Evolutionary conservation across 83 land plant genomes (phyloP), one percentile per base, ranked within the genome.

Genomic region (Diphasiastrum complanatum): DNA sequence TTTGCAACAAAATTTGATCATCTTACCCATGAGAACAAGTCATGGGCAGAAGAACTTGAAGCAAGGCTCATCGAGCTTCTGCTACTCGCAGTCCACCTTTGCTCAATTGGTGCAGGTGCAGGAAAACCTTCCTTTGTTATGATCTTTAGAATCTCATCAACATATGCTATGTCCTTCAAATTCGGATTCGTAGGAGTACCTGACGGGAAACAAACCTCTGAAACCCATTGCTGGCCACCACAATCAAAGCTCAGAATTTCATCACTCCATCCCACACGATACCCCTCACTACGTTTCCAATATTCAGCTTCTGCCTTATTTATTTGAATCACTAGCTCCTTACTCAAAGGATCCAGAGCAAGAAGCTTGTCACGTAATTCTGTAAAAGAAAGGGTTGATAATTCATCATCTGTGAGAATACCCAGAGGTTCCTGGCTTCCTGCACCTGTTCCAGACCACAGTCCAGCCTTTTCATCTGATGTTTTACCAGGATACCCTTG

Each of bases 191-290:
- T 49, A 22, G 84, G 36, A 24, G 80, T 80, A 34, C 99, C 99
- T 36, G 69, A 80, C 16, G 97, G 99, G 33, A 95, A 86, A 65
- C 90, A 89, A 18, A 75, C 80, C 59, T 95, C 99, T 29, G 93
- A 95, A 18, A 95, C 99, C 99, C 99, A 95, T 51, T 95, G 99
- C 70, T 89, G 93, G 12, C 99, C 99, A 67, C 99, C 99, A 76
- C 97, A 95, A 69, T 95, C 99, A 76, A 95, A 95, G 5, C 99
- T 89, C 72, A 95, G 64, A 30, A 95, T 89, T 61, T 95, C 97
- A 81, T 95, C 91, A 69, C 89, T 89, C 89, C 89, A 95, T 14
- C 97, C 99, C 0, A 80, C 78, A 60, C 84, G 69, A 52, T 80
- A 86, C 71, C 99, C 99, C 68, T 89, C 89, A 41, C 90, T 91